Evolutionary conservation across 169 alveolate genomes (phyloP), one percentile per base, ranked within the genome.

Genomic region (Pseudocohnilembus persalinus): DNA sequence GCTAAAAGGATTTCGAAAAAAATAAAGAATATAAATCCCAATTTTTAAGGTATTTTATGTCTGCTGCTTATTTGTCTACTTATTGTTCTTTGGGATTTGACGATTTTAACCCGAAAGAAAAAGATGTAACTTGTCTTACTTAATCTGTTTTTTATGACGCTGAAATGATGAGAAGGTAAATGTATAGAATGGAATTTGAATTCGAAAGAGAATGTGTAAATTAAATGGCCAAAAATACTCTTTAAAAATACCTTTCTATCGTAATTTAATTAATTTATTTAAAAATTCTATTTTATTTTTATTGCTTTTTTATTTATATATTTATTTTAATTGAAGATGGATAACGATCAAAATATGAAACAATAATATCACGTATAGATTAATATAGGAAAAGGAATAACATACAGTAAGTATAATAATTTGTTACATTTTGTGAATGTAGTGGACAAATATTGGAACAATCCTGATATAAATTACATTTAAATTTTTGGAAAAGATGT

Each of bases 401-500:
- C 76, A 6, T 73, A 73, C 26, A 15, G 30, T 15, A 73, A 73
- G 26, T 73, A 73, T 73, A 73, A 26, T 73, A 73, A 73, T 26
- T 73, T 73, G 26, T n/a, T 73, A 28, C 76, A 73, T 29, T 73
- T 73, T 26, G 26, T 73, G 6, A 73, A 73, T 73, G 31, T 73
- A n/a, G 26, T 73, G 26, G 76, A 73, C 26, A 73, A 15, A 15
- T 73, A 73, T 73, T 73, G 76, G 76, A 26, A 6, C 6, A 73
- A 73, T 73, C 76, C 76, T n/a, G 76, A 73, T 73, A 73, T 73
- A 15, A 73, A 73, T 73, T n/a, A 29, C 31, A 29, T 73, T 26
- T 73, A 73, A 73, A 73, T 73, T 26, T 73, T 73, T 73, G 76
- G 76, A 73, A 73, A 73, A 73, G 76, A 73, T 73, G 31, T 73